Percentiles rank a stretch among this genome's conserved stretches.
phyloP scores from a whole-genome alignment of 2,329 filamentous ascomycete species.

The Penicillium thymicola region DNA sequence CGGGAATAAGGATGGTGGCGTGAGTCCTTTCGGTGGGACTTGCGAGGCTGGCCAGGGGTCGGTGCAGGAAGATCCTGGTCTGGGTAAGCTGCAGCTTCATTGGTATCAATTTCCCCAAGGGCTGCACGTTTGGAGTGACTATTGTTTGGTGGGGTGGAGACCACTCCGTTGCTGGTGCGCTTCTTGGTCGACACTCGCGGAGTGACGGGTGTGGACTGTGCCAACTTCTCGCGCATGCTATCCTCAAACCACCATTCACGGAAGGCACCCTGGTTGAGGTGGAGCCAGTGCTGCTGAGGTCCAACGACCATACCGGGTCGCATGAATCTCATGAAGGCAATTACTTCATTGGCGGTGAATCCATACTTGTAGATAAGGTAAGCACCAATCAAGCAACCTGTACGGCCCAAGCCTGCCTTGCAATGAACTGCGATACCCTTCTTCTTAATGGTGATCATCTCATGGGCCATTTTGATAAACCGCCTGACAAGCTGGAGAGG shows the following conservation, averaged over 20 bases:
- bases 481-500: conserved; percentile 83
- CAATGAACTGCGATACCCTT: conserved; percentile 96
- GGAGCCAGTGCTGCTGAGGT: conserved; percentile 97
- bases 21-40: conserved; percentile 72
- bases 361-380: conserved; percentile 97
- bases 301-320: conserved; percentile 98
- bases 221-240: conserved; percentile 74
- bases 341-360: conserved; percentile 95
- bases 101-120: conserved; percentile 89
- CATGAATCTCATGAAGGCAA: conserved; percentile 99
- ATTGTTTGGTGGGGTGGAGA: conserved; percentile 80
- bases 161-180: conserved; percentile 65
- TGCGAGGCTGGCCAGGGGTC: conserved; percentile 91
- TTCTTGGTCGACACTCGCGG: conserved; percentile 55
- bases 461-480: conserved; percentile 91
- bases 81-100: conserved; percentile 52
- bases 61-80: conserved; percentile 93
- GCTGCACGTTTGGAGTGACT: conserved; percentile 73
- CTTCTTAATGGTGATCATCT: conserved; percentile 86
- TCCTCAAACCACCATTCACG: conserved; percentile 94
- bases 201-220: conserved; percentile 61
- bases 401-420: conserved; percentile 93
- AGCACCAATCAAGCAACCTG: conserved; percentile 92
- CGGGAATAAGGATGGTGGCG: conserved; percentile 71
- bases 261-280: conserved; percentile 94